phyloP scores from a whole-genome alignment of 179 eudicot genomes.

The Camellia oleifera region DNA sequence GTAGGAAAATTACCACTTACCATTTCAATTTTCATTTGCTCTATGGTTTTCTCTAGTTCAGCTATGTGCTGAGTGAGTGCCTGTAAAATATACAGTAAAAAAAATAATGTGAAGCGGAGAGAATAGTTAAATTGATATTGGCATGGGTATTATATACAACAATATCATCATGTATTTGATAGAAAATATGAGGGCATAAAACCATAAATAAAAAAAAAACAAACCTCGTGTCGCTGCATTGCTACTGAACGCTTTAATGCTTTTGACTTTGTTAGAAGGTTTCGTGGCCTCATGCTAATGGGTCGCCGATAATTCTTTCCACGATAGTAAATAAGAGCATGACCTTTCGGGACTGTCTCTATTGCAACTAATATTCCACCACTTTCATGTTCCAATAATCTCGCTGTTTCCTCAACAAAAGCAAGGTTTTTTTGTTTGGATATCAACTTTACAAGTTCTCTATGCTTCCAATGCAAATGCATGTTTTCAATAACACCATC shows the following conservation, averaged over 20 bases:
- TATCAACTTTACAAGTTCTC: conserved; percentile 95
- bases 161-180: background rate
- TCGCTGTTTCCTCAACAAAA: conserved; percentile 91
- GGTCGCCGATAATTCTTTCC: conserved; percentile 97
- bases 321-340: conserved; percentile 87
- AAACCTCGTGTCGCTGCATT: conserved; percentile 95
- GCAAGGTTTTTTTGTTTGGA: conserved; percentile 79
- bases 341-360: conserved; percentile 88
- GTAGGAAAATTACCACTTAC: conserved; percentile 48
- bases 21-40: conserved; percentile 55
- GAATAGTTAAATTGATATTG: background rate
- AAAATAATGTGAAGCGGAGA: background rate
- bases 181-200: background rate
- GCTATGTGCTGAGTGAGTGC: conserved; percentile 89
- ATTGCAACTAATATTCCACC: conserved; percentile 89
- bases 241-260: conserved; percentile 90
- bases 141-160: background rate
- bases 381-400: conserved; percentile 89
- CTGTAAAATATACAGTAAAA: conserved; percentile 32
- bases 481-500: conserved; percentile 99
- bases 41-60: conserved; percentile 77
- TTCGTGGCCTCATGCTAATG: conserved; percentile 79
- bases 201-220: conserved; percentile 19
- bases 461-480: conserved; percentile 99
- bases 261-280: conserved; percentile 87